phyloP scores from a whole-genome alignment of 768 basidiomycete species.

The Mrakia frigida region DNA sequence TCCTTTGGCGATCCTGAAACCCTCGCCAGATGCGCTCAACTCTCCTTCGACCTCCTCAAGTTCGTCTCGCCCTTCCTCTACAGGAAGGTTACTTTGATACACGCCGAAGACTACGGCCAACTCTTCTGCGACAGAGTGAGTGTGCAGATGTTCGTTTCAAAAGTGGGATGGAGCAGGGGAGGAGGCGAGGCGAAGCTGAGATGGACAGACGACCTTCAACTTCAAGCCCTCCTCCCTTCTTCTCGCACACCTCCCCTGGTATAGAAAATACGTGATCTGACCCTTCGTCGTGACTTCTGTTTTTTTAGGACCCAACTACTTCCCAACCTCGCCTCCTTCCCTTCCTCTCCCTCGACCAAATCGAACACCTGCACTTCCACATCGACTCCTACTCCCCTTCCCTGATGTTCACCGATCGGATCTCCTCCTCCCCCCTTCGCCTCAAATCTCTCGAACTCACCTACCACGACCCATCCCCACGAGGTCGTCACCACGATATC shows the following conservation, averaged over 20 bases:
- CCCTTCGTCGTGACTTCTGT: too few relatives aligned
- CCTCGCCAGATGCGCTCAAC: neutral
- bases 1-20: neutral
- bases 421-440: neutral
- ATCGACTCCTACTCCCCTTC: neutral
- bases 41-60: conserved; percentile 11
- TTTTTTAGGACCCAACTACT: neutral
- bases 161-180: neutral
- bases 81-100: neutral
- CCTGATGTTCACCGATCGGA: neutral
- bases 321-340: neutral
- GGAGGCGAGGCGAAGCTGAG: neutral
- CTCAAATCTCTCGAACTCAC: neutral
- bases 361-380: conserved; percentile 1
- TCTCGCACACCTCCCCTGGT: too few relatives aligned
- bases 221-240: too few relatives aligned
- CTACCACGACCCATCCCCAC: neutral
- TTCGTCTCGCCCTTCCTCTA: neutral
- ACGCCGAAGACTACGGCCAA: neutral
- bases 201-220: too few relatives aligned
- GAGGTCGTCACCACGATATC: conserved; percentile 1
- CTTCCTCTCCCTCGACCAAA: conserved; percentile 3
- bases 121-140: conserved; percentile 13
- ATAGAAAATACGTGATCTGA: too few relatives aligned
- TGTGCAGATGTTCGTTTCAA: too few relatives aligned